Evolutionary conservation across 352 stramenopile species (phyloP).

Genomic region (Phytophthora crassamura): DNA sequence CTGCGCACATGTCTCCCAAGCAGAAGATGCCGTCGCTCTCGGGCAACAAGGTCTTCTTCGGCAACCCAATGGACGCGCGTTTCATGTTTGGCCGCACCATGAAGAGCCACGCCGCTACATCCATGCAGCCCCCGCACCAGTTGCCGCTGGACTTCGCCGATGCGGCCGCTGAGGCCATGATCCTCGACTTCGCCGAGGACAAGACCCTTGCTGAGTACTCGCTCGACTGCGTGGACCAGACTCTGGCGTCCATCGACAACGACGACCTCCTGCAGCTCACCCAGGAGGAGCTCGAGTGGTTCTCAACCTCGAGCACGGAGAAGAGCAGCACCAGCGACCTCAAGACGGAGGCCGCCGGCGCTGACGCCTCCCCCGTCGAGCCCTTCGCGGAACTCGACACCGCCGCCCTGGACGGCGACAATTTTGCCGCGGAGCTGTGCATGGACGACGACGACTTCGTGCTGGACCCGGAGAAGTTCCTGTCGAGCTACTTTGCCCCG

Average conservation of each 20-base stretch:
- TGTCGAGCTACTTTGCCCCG: slow-evolving; percentile 84
- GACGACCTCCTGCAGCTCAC: slow-evolving; percentile 83
- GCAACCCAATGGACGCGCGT: slow-evolving; percentile 41
- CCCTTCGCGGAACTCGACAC: slow-evolving; percentile 39
- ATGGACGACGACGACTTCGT: slow-evolving; percentile 85
- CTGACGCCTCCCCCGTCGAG: slow-evolving; percentile 1
- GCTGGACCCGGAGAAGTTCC: slow-evolving; percentile 87
- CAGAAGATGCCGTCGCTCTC: slow-evolving; percentile 60
- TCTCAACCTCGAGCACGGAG: slow-evolving; percentile 54
- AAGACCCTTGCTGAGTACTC: slow-evolving; percentile 69
- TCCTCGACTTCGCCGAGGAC: slow-evolving; percentile 84
- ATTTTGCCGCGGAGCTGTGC: slow-evolving; percentile 43
- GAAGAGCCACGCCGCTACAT: slow-evolving; percentile 20
- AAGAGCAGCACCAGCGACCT: slow-evolving; percentile 7
- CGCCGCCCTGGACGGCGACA: slow-evolving; percentile 25
- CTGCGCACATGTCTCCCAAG: slow-evolving; percentile 81
- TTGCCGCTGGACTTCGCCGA: slow-evolving; percentile 70
- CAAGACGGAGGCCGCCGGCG: slow-evolving; percentile 16
- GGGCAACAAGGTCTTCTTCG: slow-evolving; percentile 57
- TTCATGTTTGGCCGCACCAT: slow-evolving; percentile 44
- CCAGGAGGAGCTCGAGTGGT: slow-evolving; percentile 88
- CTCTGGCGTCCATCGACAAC: slow-evolving; percentile 76
- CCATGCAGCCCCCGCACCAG: slow-evolving; percentile 38
- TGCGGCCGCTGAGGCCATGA: slow-evolving; percentile 54
- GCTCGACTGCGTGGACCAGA: slow-evolving; percentile 65